These are phyloP conservation scores for Naganishia liquefaciens DNA, from an alignment of 1,284 basidiomycete genomes.

Conservation along the genomic window DNA sequence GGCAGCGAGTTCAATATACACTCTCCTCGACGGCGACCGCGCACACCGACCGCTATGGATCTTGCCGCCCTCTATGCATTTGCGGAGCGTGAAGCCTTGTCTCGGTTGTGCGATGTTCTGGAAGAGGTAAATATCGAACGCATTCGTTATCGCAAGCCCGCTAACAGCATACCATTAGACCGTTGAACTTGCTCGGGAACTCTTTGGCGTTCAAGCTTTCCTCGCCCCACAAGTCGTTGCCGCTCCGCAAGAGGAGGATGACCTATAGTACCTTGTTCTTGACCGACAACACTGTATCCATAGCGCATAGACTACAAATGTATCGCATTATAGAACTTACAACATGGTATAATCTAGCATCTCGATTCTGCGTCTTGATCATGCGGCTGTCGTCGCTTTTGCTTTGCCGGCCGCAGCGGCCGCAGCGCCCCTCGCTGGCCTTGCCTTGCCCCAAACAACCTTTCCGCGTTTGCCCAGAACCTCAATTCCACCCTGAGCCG, in stretches of 20 bases:
- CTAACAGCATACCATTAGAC: conserved; percentile 36
- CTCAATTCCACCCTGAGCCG: conserved; percentile 71
- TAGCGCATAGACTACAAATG: conserved; percentile 21
- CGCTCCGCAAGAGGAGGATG: conserved; percentile 21
- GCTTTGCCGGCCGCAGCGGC: conserved; percentile 6
- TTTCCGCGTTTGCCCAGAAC: conserved; percentile 72
- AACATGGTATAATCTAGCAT: conserved; percentile 16
- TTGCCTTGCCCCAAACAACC: conserved; percentile 75
- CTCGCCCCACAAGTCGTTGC: conserved; percentile 31
- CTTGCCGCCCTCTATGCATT: conserved; percentile 52
- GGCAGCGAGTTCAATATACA: not conserved
- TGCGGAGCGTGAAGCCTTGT: conserved; percentile 53
- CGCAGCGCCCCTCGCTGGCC: conserved; percentile 58
- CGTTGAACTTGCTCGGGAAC: conserved; percentile 46
- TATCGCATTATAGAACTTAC: conserved; percentile 23
- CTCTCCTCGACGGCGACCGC: not conserved
- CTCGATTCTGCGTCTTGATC: not conserved
- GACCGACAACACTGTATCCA: conserved; percentile 23
- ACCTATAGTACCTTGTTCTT: conserved; percentile 9
- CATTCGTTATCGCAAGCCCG: not conserved
- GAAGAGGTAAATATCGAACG: conserved; percentile 45
- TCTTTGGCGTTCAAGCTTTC: conserved; percentile 51
- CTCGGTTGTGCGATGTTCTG: conserved; percentile 47
- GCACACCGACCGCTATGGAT: conserved; percentile 37
- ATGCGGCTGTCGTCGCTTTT: conserved; percentile 1